Conservation (phyloP, 257 asterid species). For the Solanum etuberosum region DNA sequence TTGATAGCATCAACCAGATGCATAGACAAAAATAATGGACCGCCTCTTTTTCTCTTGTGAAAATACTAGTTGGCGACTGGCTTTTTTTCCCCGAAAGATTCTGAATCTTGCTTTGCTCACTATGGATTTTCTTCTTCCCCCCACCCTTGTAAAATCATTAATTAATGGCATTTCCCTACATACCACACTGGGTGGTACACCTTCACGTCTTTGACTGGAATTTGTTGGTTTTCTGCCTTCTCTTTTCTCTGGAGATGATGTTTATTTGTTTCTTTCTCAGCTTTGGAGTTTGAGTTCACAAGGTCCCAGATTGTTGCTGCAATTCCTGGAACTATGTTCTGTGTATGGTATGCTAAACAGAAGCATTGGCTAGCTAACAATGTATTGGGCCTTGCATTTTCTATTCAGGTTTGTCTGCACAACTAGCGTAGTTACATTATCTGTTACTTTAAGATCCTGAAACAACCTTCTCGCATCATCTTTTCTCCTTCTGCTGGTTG, state of each 20-base stretch:
- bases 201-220: background rate
- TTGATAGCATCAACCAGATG: background rate
- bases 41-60: background rate
- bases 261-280: conserved; percentile 33
- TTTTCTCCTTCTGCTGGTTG: background rate
- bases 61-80: background rate
- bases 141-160: background rate
- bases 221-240: background rate
- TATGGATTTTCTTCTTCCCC: background rate
- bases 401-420: conserved; percentile 60
- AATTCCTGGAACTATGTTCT: conserved; percentile 89
- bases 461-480: background rate
- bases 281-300: conserved; percentile 83
- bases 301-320: conserved; percentile 79
- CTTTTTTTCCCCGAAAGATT: background rate
- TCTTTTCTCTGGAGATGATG: background rate
- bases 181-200: background rate
- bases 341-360: conserved; percentile 89
- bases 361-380: conserved; percentile 99
- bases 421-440: background rate
- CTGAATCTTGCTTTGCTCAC: background rate
- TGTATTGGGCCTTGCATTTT: conserved; percentile 86
- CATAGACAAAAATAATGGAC: background rate
- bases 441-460: background rate
- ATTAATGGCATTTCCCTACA: background rate